These are phyloP conservation scores for Phytophthora idaei DNA, from an alignment of 352 stramenopile species.

Conservation along the genomic window DNA sequence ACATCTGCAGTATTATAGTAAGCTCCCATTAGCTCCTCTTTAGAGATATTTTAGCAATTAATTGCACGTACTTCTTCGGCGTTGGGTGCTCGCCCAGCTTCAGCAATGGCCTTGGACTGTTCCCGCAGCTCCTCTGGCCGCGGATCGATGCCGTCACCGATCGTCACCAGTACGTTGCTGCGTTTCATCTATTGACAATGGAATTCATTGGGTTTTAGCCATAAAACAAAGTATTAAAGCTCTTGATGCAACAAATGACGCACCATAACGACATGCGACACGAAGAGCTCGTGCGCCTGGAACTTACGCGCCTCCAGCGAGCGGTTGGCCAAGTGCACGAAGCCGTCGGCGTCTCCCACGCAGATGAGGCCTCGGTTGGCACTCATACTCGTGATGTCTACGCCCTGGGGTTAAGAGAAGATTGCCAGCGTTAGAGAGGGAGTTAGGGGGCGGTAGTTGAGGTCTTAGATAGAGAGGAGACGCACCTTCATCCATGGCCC, in stretches of 20 bases:
- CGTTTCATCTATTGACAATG: conserved; percentile 73
- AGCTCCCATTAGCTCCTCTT: neutral
- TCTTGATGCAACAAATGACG: conserved; percentile 12
- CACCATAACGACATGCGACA: conserved; percentile 90
- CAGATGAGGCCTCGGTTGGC: conserved; percentile 88
- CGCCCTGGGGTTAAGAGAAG: conserved; percentile 45
- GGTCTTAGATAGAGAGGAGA: conserved; percentile 2
- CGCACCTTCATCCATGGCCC: conserved; percentile 86
- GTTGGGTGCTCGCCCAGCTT: conserved; percentile 64
- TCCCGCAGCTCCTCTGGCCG: conserved; percentile 75
- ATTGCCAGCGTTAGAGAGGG: conserved; percentile 18
- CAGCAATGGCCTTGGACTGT: conserved; percentile 80
- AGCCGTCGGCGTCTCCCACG: conserved; percentile 82
- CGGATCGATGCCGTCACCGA: conserved; percentile 86
- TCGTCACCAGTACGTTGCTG: conserved; percentile 87
- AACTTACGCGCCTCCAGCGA: conserved; percentile 86
- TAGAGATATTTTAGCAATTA: conserved; percentile 1
- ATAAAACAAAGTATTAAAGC: conserved; percentile 1
- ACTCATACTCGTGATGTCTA: conserved; percentile 88
- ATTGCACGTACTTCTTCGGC: conserved; percentile 55
- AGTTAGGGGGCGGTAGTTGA: neutral
- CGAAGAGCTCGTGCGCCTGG: conserved; percentile 85
- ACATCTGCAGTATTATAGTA: conserved; percentile 48
- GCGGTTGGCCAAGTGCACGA: conserved; percentile 84
- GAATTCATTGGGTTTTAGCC: neutral